These are phyloP conservation scores for Microthyrium microscopicum DNA, from an alignment of 2,329 filamentous ascomycete genomes.

Conservation along the genomic window DNA sequence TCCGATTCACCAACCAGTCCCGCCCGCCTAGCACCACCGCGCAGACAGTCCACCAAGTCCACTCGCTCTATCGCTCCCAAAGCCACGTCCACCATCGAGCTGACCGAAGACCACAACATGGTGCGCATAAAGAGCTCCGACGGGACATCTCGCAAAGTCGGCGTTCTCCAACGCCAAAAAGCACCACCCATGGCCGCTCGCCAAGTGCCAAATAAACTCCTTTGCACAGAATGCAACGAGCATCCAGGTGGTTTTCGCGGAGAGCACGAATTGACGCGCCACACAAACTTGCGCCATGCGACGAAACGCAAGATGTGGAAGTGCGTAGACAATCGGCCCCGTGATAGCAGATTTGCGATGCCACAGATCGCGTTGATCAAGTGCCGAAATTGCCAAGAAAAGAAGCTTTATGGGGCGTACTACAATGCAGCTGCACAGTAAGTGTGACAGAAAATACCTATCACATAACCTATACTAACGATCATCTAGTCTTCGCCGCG, in stretches of 20 bases:
- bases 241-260: conserved; percentile 68
- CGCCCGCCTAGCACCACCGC: conserved; percentile 3
- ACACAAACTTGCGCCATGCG: conserved; percentile 48
- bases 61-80: conserved; percentile 4
- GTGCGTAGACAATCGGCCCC: conserved; percentile 35
- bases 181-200: conserved; percentile 49
- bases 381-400: conserved; percentile 65
- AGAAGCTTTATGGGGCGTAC: conserved; percentile 75
- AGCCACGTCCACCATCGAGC: neutral
- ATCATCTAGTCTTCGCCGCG: conserved; percentile 46
- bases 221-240: conserved; percentile 53
- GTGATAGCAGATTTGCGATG: conserved; percentile 39
- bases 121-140: conserved; percentile 4
- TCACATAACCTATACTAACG: neutral
- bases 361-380: too few species aligned
- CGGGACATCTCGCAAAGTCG: conserved; percentile 3
- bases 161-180: conserved; percentile 2
- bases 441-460: neutral
- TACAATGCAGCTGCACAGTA: conserved; percentile 83
- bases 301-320: conserved; percentile 43
- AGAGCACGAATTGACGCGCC: conserved; percentile 51
- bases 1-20: conserved; percentile 1
- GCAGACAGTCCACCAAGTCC: conserved; percentile 4
- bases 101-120: conserved; percentile 7
- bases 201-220: too few species aligned